These are phyloP conservation scores for Taphrina communis DNA, from an alignment of 1,139 yeast genomes.

Conservation along the genomic window DNA sequence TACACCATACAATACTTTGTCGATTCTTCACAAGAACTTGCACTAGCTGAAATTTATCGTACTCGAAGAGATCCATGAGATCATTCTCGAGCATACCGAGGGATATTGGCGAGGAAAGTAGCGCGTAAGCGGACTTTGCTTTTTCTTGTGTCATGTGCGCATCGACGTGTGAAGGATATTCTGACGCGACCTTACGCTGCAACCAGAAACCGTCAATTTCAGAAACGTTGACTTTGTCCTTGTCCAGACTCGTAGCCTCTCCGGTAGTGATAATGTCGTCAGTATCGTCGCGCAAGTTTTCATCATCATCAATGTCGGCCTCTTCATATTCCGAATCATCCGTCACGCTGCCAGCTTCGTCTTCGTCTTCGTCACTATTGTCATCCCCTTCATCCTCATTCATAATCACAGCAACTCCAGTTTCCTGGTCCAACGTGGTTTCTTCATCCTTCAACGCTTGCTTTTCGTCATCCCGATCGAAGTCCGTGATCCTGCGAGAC, in stretches of 20 bases:
- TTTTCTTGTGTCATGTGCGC: slow-evolving; percentile 53
- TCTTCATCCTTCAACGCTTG: slow-evolving; percentile 45
- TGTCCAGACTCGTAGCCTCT: slow-evolving; percentile 42
- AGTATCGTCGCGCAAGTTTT: slow-evolving; percentile 48
- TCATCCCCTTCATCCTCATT: slow-evolving; percentile 56
- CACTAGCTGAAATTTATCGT: slow-evolving; percentile 58
- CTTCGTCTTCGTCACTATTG: slow-evolving; percentile 51
- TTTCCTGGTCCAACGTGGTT: slow-evolving; percentile 53
- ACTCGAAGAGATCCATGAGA: slow-evolving; percentile 60
- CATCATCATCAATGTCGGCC: slow-evolving; percentile 50
- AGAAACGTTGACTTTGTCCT: slow-evolving; percentile 48
- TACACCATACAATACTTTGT: slow-evolving; percentile 62
- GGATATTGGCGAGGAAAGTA: slow-evolving; percentile 53
- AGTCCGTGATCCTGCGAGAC: slow-evolving; percentile 65
- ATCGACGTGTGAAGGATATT: slow-evolving; percentile 51
- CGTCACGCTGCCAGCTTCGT: slow-evolving; percentile 48
- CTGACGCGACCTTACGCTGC: slow-evolving; percentile 55
- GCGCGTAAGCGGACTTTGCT: slow-evolving; percentile 50
- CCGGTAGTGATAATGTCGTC: slow-evolving; percentile 41
- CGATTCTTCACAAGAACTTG: slow-evolving; percentile 61
- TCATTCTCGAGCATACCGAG: slow-evolving; percentile 60
- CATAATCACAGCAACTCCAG: slow-evolving; percentile 58
- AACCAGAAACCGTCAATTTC: slow-evolving; percentile 62
- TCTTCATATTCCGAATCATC: slow-evolving; percentile 52
- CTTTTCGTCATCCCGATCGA: slow-evolving; percentile 52